phyloP scores from a whole-genome alignment of 306 rosid species.

The Betula pendula region DNA sequence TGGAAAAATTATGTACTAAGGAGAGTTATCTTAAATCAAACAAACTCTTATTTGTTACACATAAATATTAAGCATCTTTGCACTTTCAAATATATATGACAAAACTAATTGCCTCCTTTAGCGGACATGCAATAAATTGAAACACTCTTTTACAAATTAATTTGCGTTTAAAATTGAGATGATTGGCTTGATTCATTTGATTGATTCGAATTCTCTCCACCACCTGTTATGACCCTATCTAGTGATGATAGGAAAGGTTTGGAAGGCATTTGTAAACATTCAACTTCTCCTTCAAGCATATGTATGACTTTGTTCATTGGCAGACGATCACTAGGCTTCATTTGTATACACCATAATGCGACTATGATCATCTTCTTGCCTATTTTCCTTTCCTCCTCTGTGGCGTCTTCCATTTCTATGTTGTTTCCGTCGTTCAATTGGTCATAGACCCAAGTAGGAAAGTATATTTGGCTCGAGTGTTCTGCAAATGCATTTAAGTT shows the following conservation, averaged over 20 bases:
- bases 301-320: slow-evolving; percentile 10
- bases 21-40: too few species aligned
- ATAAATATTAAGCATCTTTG: too few species aligned
- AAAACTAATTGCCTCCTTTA: too few species aligned
- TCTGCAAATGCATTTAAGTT: not conserved
- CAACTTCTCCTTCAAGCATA: slow-evolving; percentile 16
- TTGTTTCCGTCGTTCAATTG: not conserved
- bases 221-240: too few species aligned
- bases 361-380: slow-evolving; percentile 20
- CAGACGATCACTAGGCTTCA: slow-evolving; percentile 15
- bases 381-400: not conserved
- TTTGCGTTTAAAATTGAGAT: too few species aligned
- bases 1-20: too few species aligned
- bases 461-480: slow-evolving; percentile 5
- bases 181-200: not conserved
- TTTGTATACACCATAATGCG: slow-evolving; percentile 32
- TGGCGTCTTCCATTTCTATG: not conserved
- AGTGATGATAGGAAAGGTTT: slow-evolving; percentile 13
- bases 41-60: too few species aligned
- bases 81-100: too few species aligned
- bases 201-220: too few species aligned
- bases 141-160: too few species aligned
- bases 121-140: too few species aligned
- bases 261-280: slow-evolving; percentile 5
- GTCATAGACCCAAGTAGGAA: not conserved